These are phyloP conservation scores for Verruconis gallopava DNA, from an alignment of 2,329 filamentous ascomycete genomes.

Conservation along the genomic window DNA sequence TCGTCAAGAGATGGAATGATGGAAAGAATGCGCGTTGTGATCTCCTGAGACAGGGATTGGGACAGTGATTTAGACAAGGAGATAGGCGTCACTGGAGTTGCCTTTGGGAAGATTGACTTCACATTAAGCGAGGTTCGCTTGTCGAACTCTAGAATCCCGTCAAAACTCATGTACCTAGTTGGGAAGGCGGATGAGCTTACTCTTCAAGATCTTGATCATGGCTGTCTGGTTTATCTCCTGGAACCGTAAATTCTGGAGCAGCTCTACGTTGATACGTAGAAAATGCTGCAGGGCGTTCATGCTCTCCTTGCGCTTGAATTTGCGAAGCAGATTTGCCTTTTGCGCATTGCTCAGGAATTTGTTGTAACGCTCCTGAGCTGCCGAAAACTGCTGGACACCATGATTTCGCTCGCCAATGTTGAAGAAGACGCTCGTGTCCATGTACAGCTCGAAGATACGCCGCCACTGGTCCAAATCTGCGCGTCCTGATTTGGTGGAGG, in stretches of 20 bases:
- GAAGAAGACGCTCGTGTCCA: slow-evolving; percentile 72
- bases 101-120: slow-evolving; percentile 45
- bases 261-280: slow-evolving; percentile 55
- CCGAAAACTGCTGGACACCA: slow-evolving; percentile 50
- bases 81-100: slow-evolving; percentile 46
- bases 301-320: slow-evolving; percentile 55
- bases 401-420: slow-evolving; percentile 60
- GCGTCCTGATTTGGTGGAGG: slow-evolving; percentile 37
- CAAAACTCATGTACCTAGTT: too few species aligned
- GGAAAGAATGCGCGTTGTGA: slow-evolving; percentile 58
- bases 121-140: slow-evolving; percentile 68
- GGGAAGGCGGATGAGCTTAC: too few species aligned
- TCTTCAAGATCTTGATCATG: slow-evolving; percentile 75
- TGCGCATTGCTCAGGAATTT: slow-evolving; percentile 60
- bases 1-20: slow-evolving; percentile 74
- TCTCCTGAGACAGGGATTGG: slow-evolving; percentile 60
- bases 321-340: slow-evolving; percentile 30
- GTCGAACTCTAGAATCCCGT: slow-evolving; percentile 75
- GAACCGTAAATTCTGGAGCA: slow-evolving; percentile 72
- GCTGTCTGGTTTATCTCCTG: slow-evolving; percentile 73
- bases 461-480: slow-evolving; percentile 62
- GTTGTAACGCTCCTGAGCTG: slow-evolving; percentile 54
- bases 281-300: slow-evolving; percentile 53
- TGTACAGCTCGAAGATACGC: slow-evolving; percentile 67
- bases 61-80: slow-evolving; percentile 52